These are phyloP conservation scores for Edaphochlamys debaryana DNA, from an alignment of 139 green algal genomes.

Conservation along the genomic window DNA sequence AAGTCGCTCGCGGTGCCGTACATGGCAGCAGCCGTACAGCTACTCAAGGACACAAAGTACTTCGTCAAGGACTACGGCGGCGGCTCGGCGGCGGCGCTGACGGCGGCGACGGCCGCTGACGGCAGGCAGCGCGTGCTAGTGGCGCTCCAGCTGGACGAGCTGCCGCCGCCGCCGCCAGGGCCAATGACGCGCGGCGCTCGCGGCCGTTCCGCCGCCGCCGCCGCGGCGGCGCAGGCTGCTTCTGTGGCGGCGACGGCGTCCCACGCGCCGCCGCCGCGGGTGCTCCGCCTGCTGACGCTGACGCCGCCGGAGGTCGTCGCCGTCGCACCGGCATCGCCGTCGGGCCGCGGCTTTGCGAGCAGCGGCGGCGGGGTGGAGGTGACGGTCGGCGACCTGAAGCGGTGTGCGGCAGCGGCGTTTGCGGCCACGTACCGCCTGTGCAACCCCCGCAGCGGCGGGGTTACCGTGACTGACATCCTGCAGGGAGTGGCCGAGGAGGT, in stretches of 20 bases:
- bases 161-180: background rate
- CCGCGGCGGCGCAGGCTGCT: background rate
- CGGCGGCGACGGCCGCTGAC: slow-evolving; percentile 24
- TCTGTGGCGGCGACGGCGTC: background rate
- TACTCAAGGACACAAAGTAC: slow-evolving; percentile 86
- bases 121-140: slow-evolving; percentile 12
- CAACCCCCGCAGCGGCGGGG: background rate
- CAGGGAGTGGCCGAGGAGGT: background rate
- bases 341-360: background rate
- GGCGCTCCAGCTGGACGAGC: slow-evolving; percentile 18
- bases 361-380: background rate
- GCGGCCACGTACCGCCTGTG: slow-evolving; percentile 82
- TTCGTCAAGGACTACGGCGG: slow-evolving; percentile 86
- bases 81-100: background rate
- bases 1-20: slow-evolving; percentile 14
- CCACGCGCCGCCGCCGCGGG: background rate
- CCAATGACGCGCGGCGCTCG: too few relatives aligned
- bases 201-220: slow-evolving; percentile 6
- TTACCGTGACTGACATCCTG: background rate
- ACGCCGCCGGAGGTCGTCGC: background rate
- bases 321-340: background rate
- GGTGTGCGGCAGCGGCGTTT: slow-evolving; percentile 55
- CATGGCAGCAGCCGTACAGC: slow-evolving; percentile 51
- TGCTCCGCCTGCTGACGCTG: slow-evolving; percentile 2
- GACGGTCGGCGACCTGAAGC: slow-evolving; percentile 63